These are phyloP conservation scores for Penicillium palitans DNA, from an alignment of 2,329 filamentous ascomycete species.

Conservation along the genomic window DNA sequence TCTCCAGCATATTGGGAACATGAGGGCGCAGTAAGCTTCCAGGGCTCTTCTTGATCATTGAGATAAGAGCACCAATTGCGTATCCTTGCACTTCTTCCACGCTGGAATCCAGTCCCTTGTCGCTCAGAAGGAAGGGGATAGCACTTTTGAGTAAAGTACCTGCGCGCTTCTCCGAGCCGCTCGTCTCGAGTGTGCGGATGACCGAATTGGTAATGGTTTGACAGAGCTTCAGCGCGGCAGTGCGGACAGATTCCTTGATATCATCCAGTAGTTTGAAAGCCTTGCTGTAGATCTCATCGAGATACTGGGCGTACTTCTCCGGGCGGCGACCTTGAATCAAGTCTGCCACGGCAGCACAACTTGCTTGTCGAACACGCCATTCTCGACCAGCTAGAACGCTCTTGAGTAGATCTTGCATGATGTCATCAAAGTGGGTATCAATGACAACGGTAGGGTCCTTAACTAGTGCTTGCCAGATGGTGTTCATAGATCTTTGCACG, in stretches of 20 bases:
- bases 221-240: constrained; percentile 77
- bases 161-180: constrained; percentile 65
- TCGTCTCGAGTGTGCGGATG: constrained; percentile 80
- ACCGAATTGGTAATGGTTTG: constrained; percentile 81
- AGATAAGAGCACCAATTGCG: constrained; percentile 76
- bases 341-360: constrained; percentile 85
- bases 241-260: constrained; percentile 86
- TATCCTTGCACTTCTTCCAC: constrained; percentile 86
- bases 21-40: constrained; percentile 77
- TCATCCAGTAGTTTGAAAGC: constrained; percentile 93
- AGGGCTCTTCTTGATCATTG: constrained; percentile 82
- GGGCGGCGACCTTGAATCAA: constrained; percentile 78
- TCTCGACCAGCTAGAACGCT: constrained; percentile 80
- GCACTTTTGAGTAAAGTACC: constrained; percentile 80
- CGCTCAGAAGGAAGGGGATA: constrained; percentile 84
- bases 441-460: constrained; percentile 79
- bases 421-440: constrained; percentile 79
- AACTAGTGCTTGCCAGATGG: constrained; percentile 95
- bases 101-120: constrained; percentile 83
- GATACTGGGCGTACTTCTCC: constrained; percentile 76
- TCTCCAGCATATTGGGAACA: constrained; percentile 76
- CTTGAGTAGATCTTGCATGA: constrained; percentile 81
- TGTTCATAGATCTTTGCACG: constrained; percentile 92
- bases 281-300: constrained; percentile 79
- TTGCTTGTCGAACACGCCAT: constrained; percentile 90